Percentiles rank a stretch among this genome's conserved stretches.
Evolutionary conservation across 1,284 basidiomycete genomes (phyloP).

Genomic region (Trametes sp.): DNA sequence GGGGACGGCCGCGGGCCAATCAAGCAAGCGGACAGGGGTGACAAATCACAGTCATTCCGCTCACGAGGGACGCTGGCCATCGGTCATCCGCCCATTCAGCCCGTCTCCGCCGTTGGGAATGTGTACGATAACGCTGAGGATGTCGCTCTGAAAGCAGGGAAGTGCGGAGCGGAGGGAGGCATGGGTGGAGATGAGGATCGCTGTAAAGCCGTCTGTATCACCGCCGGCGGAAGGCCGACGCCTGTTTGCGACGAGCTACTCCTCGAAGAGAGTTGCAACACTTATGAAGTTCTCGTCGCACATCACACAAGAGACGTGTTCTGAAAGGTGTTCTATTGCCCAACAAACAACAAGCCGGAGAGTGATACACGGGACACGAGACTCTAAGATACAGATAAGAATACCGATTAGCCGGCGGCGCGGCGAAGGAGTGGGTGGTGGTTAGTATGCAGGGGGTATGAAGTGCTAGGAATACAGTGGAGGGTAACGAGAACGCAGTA

Average conservation of each 20-base stretch:
- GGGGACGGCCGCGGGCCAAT: conserved; percentile 15
- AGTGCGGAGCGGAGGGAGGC: background rate
- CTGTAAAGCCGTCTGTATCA: no score
- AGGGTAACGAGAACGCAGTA: conserved; percentile 15
- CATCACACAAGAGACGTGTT: background rate
- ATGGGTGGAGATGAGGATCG: background rate
- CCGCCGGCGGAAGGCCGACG: no score
- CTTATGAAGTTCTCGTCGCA: background rate
- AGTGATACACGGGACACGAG: conserved; percentile 1
- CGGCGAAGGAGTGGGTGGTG: conserved; percentile 21
- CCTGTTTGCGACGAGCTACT: no score
- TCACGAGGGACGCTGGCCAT: background rate
- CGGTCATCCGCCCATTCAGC: conserved; percentile 9
- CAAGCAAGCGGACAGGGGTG: conserved; percentile 1
- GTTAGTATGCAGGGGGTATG: conserved; percentile 19
- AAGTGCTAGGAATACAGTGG: conserved; percentile 27
- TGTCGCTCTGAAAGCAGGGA: background rate
- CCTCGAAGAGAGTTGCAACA: no score
- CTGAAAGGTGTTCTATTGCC: conserved; percentile 6
- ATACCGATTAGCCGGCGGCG: conserved; percentile 21
- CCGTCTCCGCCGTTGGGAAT: background rate
- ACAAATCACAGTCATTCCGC: conserved; percentile 14
- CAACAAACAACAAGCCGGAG: conserved; percentile 3
- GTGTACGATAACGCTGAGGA: background rate
- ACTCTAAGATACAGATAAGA: conserved; percentile 26